These are phyloP conservation scores for Phlebiopsis flavidoalba DNA, from an alignment of 768 basidiomycete species.

Conservation along the genomic window DNA sequence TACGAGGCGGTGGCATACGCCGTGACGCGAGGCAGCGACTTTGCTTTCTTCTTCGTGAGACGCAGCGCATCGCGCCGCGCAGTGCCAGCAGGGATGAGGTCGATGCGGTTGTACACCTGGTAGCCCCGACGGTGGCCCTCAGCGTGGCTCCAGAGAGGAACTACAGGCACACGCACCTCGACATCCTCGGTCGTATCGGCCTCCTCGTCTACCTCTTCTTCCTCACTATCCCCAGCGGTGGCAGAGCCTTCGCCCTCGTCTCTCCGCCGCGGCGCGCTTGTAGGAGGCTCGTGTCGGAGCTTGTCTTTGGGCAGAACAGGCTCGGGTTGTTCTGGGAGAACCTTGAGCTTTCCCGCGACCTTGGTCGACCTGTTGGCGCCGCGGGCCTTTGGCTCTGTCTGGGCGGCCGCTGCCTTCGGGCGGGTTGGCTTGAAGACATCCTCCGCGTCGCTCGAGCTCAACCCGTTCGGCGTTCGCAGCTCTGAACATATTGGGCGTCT, in stretches of 20 bases:
- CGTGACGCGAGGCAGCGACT: slow-evolving; percentile 87
- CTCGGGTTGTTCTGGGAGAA: slow-evolving; percentile 81
- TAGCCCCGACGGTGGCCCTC: not conserved
- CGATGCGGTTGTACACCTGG: slow-evolving; percentile 94
- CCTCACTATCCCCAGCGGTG: slow-evolving; percentile 63
- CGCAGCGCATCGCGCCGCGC: slow-evolving; percentile 86
- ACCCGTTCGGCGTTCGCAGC: not conserved
- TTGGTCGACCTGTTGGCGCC: slow-evolving; percentile 80
- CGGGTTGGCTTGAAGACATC: slow-evolving; percentile 19
- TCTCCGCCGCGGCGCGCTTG: slow-evolving; percentile 14
- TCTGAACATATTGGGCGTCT: not conserved
- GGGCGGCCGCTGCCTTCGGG: slow-evolving; percentile 4
- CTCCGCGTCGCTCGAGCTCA: not conserved
- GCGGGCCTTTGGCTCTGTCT: slow-evolving; percentile 49
- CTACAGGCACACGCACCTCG: slow-evolving; percentile 39
- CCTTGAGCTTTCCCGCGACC: slow-evolving; percentile 81
- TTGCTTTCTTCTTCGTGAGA: slow-evolving; percentile 93
- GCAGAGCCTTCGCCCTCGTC: slow-evolving; percentile 24
- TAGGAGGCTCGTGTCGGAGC: slow-evolving; percentile 8
- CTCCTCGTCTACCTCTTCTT: slow-evolving; percentile 57
- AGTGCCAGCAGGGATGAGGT: slow-evolving; percentile 90
- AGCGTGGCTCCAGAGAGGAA: not conserved
- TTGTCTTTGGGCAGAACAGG: slow-evolving; percentile 24
- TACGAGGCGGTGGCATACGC: slow-evolving; percentile 94
- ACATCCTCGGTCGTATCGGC: slow-evolving; percentile 52